Conservation (phyloP, 129 eudicot species). For the Tanacetum coccineum region DNA sequence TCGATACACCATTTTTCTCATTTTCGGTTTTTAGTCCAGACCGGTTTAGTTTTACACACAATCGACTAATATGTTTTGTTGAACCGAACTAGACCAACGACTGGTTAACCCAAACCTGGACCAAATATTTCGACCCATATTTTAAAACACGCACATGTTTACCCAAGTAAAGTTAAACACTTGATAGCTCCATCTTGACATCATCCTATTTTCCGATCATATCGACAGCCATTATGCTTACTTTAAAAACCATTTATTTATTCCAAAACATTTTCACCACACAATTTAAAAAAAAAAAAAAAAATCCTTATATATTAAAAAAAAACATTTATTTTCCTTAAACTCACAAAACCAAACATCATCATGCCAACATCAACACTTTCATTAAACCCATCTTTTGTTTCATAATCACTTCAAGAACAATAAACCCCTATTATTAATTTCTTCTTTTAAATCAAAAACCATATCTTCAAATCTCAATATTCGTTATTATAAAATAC, state of each 20-base stretch:
- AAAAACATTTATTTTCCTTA: too few relatives aligned
- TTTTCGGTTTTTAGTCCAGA: too few relatives aligned
- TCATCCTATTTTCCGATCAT: neutral
- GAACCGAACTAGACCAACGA: too few relatives aligned
- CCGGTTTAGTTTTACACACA: too few relatives aligned
- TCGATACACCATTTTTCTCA: too few relatives aligned
- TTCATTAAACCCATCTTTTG: conserved; percentile 42
- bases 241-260: conserved; percentile 18
- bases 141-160: neutral
- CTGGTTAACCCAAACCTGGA: too few relatives aligned
- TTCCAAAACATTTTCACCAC: conserved; percentile 10
- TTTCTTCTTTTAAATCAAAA: neutral
- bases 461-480: conserved; percentile 22
- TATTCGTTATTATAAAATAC: neutral
- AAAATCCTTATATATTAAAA: too few relatives aligned
- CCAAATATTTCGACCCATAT: too few relatives aligned
- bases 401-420: too few relatives aligned
- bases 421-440: too few relatives aligned
- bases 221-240: neutral
- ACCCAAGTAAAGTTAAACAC: neutral
- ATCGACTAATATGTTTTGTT: too few relatives aligned
- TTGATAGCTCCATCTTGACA: conserved; percentile 20
- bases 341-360: neutral
- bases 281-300: too few relatives aligned
- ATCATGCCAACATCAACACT: conserved; percentile 48